These are phyloP conservation scores for Cryptococcus jaspeensis DNA, from an alignment of 1,284 basidiomycete species.

Conservation along the genomic window DNA sequence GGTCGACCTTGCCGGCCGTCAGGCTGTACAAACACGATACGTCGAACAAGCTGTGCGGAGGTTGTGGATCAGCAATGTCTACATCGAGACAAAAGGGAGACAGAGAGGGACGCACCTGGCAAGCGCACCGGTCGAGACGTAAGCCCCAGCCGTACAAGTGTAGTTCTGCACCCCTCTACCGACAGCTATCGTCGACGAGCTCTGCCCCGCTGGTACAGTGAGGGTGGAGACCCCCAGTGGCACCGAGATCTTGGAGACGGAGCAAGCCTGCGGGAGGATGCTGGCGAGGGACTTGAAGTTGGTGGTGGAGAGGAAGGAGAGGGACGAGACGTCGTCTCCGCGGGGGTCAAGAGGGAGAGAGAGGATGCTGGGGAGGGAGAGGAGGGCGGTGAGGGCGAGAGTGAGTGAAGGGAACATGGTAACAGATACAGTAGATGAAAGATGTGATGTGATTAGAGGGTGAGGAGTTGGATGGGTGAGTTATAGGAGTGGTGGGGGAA, in stretches of 20 bases:
- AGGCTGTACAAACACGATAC: constrained; percentile 57
- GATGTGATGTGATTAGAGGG: no score
- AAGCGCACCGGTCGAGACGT: constrained; percentile 31
- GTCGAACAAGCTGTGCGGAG: constrained; percentile 59
- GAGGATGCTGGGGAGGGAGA: neutral
- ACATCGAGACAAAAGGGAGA: neutral
- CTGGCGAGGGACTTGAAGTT: neutral
- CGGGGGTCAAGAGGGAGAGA: neutral
- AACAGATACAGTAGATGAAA: no score
- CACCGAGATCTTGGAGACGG: constrained; percentile 5
- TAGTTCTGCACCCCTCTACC: constrained; percentile 41
- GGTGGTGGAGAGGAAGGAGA: neutral
- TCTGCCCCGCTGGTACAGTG: constrained; percentile 20
- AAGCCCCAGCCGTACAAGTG: constrained; percentile 32
- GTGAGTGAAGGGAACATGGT: no score
- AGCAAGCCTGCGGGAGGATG: neutral
- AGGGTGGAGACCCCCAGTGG: constrained; percentile 3
- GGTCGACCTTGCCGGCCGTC: constrained; percentile 45
- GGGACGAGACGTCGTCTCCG: neutral
- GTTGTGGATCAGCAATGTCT: neutral
- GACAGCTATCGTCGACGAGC: constrained; percentile 14
- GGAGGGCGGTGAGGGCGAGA: neutral
- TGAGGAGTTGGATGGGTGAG: no score
- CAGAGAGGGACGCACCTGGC: constrained; percentile 29
- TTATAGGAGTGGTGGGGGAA: no score